These are phyloP conservation scores for Byssochlamys sp. DNA, from an alignment of 2,329 filamentous ascomycete species.

Conservation along the genomic window DNA sequence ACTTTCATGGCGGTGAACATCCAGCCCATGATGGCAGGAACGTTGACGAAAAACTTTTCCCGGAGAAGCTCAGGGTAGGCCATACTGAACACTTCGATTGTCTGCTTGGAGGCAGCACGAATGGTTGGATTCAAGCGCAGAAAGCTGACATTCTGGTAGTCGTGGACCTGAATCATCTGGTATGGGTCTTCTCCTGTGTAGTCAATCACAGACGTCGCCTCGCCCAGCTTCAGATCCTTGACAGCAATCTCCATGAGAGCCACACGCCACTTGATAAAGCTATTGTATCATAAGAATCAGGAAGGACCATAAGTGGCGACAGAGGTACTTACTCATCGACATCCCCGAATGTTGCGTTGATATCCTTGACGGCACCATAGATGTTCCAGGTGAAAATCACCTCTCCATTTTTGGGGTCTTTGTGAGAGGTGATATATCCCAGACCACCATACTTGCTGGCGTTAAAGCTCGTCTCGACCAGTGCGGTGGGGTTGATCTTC, in stretches of 20 bases:
- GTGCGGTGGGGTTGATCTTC: constrained; percentile 59
- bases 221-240: constrained; percentile 59
- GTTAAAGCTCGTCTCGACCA: constrained; percentile 55
- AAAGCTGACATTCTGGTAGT: constrained; percentile 83
- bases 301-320: not conserved
- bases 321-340: constrained; percentile 58
- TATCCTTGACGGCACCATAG: constrained; percentile 76
- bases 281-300: constrained; percentile 25
- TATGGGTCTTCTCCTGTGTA: constrained; percentile 63
- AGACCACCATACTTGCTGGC: constrained; percentile 63
- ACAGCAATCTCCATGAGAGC: constrained; percentile 83
- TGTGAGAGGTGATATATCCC: constrained; percentile 70
- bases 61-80: constrained; percentile 83
- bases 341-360: constrained; percentile 71
- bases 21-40: constrained; percentile 84
- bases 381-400: constrained; percentile 81
- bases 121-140: constrained; percentile 68
- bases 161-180: constrained; percentile 85
- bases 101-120: constrained; percentile 67
- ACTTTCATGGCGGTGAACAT: constrained; percentile 67
- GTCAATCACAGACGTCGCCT: constrained; percentile 60
- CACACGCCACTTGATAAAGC: constrained; percentile 82
- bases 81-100: constrained; percentile 68
- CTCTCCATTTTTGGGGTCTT: constrained; percentile 42
- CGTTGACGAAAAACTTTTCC: constrained; percentile 93